Percentiles rank a stretch among this genome's conserved stretches.
These are phyloP conservation scores for Coffea eugenioides DNA, from an alignment of 257 asterid species.

Conservation along the genomic window DNA sequence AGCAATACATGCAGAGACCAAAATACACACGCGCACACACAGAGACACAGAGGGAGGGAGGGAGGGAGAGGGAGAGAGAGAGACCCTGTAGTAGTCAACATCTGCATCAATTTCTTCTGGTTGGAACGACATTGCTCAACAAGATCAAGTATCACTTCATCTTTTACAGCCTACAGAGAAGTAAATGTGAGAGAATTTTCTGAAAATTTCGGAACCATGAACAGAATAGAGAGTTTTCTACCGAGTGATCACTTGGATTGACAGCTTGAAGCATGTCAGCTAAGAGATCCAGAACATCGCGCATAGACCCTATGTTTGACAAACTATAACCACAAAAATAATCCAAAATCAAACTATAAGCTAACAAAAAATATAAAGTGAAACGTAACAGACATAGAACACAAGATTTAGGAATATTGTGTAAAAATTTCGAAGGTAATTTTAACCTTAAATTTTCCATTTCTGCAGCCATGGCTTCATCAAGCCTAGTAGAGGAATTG, in stretches of 20 bases:
- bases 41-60: conserved; percentile 7
- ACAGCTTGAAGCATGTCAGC: conserved; percentile 83
- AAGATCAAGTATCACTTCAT: conserved; percentile 77
- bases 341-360: background rate
- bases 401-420: background rate
- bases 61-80: conserved; percentile 1
- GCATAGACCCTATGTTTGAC: conserved; percentile 57
- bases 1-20: conserved; percentile 8
- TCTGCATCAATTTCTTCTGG: conserved; percentile 79
- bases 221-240: conserved; percentile 24
- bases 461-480: conserved; percentile 85
- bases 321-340: conserved; percentile 38
- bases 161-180: conserved; percentile 55
- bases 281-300: conserved; percentile 64
- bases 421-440: background rate
- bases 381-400: background rate
- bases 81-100: conserved; percentile 64
- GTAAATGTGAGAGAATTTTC: background rate
- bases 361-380: background rate
- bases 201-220: background rate
- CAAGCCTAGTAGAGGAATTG: conserved; percentile 82
- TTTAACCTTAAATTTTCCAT: conserved; percentile 59
- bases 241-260: conserved; percentile 57
- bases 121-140: conserved; percentile 74
- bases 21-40: background rate